These are phyloP conservation scores for Neobulgaria alba DNA, from an alignment of 2,329 filamentous ascomycete species.

Conservation along the genomic window DNA sequence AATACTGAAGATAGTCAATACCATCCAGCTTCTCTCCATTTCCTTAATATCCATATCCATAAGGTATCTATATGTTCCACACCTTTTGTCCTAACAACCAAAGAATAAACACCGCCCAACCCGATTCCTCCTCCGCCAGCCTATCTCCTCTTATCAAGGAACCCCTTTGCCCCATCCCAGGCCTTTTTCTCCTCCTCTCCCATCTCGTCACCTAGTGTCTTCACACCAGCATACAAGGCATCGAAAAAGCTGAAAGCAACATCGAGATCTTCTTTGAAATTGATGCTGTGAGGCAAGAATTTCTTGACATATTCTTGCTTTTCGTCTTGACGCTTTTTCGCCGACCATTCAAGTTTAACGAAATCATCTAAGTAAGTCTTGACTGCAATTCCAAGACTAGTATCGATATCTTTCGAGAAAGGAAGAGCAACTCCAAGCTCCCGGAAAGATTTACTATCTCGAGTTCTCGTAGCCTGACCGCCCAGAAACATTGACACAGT, in stretches of 20 bases:
- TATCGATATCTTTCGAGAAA: slow-evolving; percentile 61
- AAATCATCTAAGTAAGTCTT: slow-evolving; percentile 74
- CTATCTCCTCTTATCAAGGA: slow-evolving; percentile 32
- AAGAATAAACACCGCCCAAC: slow-evolving; percentile 22
- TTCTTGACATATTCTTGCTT: slow-evolving; percentile 40
- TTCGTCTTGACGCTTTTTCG: slow-evolving; percentile 36
- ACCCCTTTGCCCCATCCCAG: slow-evolving; percentile 49
- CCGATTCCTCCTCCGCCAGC: slow-evolving; percentile 4
- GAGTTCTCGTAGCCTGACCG: slow-evolving; percentile 42
- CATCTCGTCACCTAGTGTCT: slow-evolving; percentile 43
- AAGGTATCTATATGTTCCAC: no score
- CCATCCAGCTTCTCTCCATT: no score
- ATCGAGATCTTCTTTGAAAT: slow-evolving; percentile 51
- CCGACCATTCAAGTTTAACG: slow-evolving; percentile 45
- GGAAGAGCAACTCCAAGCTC: slow-evolving; percentile 42
- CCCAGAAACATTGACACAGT: slow-evolving; percentile 72
- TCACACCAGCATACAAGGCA: slow-evolving; percentile 48
- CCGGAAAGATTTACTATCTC: background rate
- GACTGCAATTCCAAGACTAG: slow-evolving; percentile 68
- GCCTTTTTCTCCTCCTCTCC: slow-evolving; percentile 37
- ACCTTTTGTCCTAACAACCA: no score
- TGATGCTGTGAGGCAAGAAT: slow-evolving; percentile 47
- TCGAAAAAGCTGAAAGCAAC: slow-evolving; percentile 50
- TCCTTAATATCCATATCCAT: no score
- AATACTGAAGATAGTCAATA: no score